Base-by-base conservation (phyloP, 2,329 filamentous ascomycete genomes). In the Pseudogymnoascus pannorum region DNA sequence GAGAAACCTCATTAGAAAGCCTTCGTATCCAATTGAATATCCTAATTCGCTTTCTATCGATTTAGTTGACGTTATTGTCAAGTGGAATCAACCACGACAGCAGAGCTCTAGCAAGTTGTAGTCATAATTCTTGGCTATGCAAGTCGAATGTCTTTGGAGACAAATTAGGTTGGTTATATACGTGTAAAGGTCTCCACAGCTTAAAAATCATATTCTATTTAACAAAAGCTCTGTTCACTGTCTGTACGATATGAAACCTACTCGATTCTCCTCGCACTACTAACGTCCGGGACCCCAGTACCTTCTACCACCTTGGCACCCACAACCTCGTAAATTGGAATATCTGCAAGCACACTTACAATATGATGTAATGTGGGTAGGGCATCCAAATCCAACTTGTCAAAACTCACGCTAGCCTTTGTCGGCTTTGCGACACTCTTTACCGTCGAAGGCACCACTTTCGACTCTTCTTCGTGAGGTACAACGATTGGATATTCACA, bases 341-440 rank as follows among this genome's bases (percentile, higher is more conserved):
- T 74, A 64, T 83, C 80, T 1, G 77, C 77, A 61, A 87, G 69
- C 12, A 77, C 73, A 18, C 72, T 70, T 4, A 82, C 72, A 7
- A 87, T 72, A 67, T 87, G 81, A 67, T 87, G 83, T 59, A 87
- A 71, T 2, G 84, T 87, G 0, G 85, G 85, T 62, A 87, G 68
- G 4, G 71, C 73, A 54, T 82, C 73, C 82, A 78, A 82, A 66
- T 82, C 78, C 14, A 79, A 65, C 0, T 72, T 73, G 38, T 82
- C 75, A 60, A 85, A 78, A 58, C 73, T 71, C 58, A 87, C 70
- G 2, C 67, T 74, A 0, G 79, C 78, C 11, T 75, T 75, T 1
- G 16, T 38, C 29, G 59, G 22, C 26, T 54, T 51, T 16, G 38
- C 26, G 22, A 57, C 24, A 18, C 31, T 61, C 7, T 20, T 60